These are phyloP conservation scores for Fraxinus paxiana DNA, from an alignment of 305 asterid species.

Conservation along the genomic window DNA sequence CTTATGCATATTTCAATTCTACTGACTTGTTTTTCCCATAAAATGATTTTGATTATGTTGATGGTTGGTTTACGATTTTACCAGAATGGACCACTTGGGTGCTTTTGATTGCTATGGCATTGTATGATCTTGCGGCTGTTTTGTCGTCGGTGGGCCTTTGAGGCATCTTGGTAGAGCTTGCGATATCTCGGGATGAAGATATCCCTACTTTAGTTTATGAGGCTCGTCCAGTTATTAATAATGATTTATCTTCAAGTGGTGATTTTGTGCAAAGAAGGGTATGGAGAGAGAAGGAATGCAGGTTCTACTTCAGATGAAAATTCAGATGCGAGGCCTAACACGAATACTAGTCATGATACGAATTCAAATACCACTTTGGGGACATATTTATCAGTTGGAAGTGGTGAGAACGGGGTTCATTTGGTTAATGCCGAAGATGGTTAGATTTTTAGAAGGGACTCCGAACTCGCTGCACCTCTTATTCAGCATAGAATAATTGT, in stretches of 20 bases:
- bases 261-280: slow-evolving; percentile 54
- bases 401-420: slow-evolving; percentile 35
- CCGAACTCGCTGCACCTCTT: slow-evolving; percentile 73
- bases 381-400: slow-evolving; percentile 5
- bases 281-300: slow-evolving; percentile 58
- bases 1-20: too few species aligned
- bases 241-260: slow-evolving; percentile 24
- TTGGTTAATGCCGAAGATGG: slow-evolving; percentile 35
- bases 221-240: slow-evolving; percentile 63
- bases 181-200: slow-evolving; percentile 87
- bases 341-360: neutral
- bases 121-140: slow-evolving; percentile 59
- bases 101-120: slow-evolving; percentile 88
- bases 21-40: too few species aligned
- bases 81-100: slow-evolving; percentile 99
- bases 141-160: neutral
- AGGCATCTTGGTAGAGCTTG: slow-evolving; percentile 19
- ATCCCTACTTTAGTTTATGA: slow-evolving; percentile 93
- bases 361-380: neutral
- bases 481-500: slow-evolving; percentile 55
- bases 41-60: slow-evolving; percentile 29
- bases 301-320: slow-evolving; percentile 18
- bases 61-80: slow-evolving; percentile 91
- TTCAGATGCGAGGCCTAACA: neutral
- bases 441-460: slow-evolving; percentile 30